phyloP scores from a whole-genome alignment of 371 early-diverging fungal species.

The Mortierella sp. region DNA sequence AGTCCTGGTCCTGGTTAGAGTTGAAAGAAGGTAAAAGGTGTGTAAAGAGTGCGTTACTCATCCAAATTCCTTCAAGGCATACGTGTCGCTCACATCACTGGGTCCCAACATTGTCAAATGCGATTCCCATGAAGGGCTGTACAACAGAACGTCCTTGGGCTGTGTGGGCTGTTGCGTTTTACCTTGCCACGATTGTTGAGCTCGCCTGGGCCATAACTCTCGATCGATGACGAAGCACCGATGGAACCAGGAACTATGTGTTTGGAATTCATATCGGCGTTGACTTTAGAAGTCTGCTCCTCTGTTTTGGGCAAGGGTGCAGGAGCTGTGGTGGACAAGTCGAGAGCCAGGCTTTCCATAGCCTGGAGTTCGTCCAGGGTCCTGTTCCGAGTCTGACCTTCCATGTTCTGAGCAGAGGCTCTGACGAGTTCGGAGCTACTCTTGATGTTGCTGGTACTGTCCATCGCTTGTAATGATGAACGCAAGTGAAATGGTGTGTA shows the following conservation, averaged over 20 bases:
- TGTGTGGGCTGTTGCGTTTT: slow-evolving; percentile 7
- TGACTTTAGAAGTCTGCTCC: not conserved
- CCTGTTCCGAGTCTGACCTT: too few relatives aligned
- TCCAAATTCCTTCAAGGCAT: not conserved
- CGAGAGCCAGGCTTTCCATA: too few relatives aligned
- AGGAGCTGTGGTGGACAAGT: too few relatives aligned
- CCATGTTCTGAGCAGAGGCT: too few relatives aligned
- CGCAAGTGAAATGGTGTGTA: not conserved
- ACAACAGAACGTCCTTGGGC: not conserved
- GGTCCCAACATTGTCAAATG: too few relatives aligned
- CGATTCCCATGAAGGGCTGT: too few relatives aligned
- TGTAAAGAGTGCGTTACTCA: not conserved
- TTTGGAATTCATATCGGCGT: not conserved
- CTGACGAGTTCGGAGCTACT: not conserved
- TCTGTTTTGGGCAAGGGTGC: too few relatives aligned
- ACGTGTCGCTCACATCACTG: too few relatives aligned
- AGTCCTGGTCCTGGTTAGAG: slow-evolving; percentile 3
- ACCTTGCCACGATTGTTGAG: not conserved
- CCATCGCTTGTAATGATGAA: not conserved
- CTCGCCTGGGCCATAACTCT: too few relatives aligned
- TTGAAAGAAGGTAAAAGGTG: not conserved
- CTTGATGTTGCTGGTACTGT: not conserved
- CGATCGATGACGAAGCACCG: not conserved
- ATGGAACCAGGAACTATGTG: not conserved
- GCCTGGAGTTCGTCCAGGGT: too few relatives aligned